phyloP scores from a whole-genome alignment of 768 basidiomycete species.

The Royoungia palumana region DNA sequence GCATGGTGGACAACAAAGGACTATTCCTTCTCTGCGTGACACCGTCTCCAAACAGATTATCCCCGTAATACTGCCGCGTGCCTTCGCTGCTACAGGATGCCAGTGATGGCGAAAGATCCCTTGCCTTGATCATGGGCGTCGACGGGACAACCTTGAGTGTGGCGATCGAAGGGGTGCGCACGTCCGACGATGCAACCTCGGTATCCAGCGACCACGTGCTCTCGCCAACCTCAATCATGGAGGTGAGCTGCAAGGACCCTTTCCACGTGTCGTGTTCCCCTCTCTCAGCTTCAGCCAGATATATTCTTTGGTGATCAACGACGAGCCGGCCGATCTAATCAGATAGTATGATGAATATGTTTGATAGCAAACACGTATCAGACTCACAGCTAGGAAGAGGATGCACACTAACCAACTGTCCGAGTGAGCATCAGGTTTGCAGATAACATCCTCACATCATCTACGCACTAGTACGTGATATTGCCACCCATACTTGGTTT shows the following conservation, averaged over 20 bases:
- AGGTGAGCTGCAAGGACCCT: slow-evolving; percentile 13
- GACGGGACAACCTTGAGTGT: neutral
- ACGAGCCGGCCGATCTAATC: slow-evolving; percentile 17
- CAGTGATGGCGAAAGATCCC: neutral
- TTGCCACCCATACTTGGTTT: slow-evolving; percentile 16
- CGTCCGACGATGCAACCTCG: neutral
- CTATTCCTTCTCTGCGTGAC: too few relatives aligned
- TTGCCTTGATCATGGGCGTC: neutral
- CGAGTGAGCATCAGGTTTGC: neutral
- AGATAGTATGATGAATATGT: neutral
- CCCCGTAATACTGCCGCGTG: neutral
- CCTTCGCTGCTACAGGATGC: neutral
- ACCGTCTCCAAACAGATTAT: neutral
- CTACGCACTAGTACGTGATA: slow-evolving; percentile 19
- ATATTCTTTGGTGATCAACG: slow-evolving; percentile 11
- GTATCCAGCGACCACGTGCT: neutral
- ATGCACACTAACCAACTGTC: slow-evolving; percentile 18
- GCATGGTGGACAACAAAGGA: too few relatives aligned
- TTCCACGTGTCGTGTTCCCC: slow-evolving; percentile 1
- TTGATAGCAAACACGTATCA: neutral
- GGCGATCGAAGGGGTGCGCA: too few relatives aligned
- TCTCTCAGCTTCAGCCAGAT: neutral
- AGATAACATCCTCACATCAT: neutral
- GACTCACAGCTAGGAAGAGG: slow-evolving; percentile 20
- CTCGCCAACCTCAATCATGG: slow-evolving; percentile 13